These are phyloP conservation scores for Arabis hirsuta DNA, from an alignment of 345 rosid genomes.

Conservation along the genomic window DNA sequence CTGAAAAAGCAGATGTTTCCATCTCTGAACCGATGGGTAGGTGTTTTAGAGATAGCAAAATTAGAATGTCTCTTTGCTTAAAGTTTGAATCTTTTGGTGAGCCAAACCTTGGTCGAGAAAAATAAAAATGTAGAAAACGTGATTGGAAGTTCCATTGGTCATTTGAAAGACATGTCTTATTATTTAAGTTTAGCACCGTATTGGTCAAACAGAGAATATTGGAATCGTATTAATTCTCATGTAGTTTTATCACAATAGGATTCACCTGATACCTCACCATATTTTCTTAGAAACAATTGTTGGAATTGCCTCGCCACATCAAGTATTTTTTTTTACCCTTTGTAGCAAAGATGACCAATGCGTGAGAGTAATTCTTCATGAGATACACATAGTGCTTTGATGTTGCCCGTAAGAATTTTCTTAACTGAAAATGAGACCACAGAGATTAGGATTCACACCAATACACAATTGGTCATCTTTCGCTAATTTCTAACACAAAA, in stretches of 20 bases:
- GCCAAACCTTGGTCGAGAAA: constrained; percentile 25
- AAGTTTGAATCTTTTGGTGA: background rate
- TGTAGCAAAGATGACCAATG: too few species aligned
- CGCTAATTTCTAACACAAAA: too few species aligned
- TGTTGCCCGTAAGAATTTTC: too few species aligned
- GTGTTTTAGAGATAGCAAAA: constrained; percentile 9
- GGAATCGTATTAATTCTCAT: constrained; percentile 61
- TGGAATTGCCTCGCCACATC: too few species aligned
- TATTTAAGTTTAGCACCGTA: constrained; percentile 63
- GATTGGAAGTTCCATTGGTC: background rate
- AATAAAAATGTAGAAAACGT: background rate
- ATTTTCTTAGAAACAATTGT: too few species aligned
- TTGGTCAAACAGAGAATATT: constrained; percentile 97
- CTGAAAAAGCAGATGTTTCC: constrained; percentile 83
- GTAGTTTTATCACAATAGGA: constrained; percentile 58
- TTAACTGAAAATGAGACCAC: too few species aligned
- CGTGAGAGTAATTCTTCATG: too few species aligned
- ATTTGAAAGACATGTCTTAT: constrained; percentile 12
- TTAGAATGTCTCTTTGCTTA: background rate
- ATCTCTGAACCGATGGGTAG: constrained; percentile 99
- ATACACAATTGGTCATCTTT: too few species aligned
- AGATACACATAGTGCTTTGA: too few species aligned
- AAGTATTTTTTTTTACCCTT: too few species aligned
- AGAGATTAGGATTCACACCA: too few species aligned
- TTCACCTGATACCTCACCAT: constrained; percentile 83